A percentile compares a stretch with the other conserved stretches of the same genome.
Conservation (phyloP, 176 grass and related monocot genomes). For the Triticum urartu region DNA sequence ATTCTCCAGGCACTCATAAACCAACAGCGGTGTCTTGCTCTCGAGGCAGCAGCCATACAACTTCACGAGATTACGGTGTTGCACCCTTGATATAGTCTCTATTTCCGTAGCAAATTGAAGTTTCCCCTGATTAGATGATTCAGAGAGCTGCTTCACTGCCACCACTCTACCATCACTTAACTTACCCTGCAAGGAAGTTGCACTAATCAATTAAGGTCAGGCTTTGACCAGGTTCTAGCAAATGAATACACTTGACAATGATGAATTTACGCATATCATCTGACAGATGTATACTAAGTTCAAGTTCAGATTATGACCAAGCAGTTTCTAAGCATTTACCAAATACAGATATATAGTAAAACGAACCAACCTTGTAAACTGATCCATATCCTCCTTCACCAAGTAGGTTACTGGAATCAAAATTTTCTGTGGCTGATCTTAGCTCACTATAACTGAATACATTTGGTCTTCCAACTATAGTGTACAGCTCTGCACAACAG, state of each 20-base stretch:
- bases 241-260: not conserved
- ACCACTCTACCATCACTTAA: constrained; percentile 53
- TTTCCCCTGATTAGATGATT: constrained; percentile 62
- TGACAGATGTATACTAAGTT: not conserved
- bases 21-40: constrained; percentile 55
- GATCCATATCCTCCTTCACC: constrained; percentile 68
- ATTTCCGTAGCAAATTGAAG: constrained; percentile 57
- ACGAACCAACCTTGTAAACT: constrained; percentile 50
- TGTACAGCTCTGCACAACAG: constrained; percentile 15
- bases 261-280: not conserved
- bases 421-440: constrained; percentile 32
- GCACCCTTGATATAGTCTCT: constrained; percentile 39
- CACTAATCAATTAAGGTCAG: not conserved
- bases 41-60: constrained; percentile 62
- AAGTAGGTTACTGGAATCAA: constrained; percentile 50
- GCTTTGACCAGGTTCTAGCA: not conserved
- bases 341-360: not conserved
- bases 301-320: not conserved
- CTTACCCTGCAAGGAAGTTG: constrained; percentile 36
- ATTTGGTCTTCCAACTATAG: constrained; percentile 26
- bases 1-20: constrained; percentile 82
- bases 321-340: not conserved
- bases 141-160: constrained; percentile 64
- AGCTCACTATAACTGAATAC: constrained; percentile 20
- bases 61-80: constrained; percentile 56